Base-by-base conservation (phyloP, 202 grass and related monocot genomes). In the Cymbopogon flexuosus region DNA sequence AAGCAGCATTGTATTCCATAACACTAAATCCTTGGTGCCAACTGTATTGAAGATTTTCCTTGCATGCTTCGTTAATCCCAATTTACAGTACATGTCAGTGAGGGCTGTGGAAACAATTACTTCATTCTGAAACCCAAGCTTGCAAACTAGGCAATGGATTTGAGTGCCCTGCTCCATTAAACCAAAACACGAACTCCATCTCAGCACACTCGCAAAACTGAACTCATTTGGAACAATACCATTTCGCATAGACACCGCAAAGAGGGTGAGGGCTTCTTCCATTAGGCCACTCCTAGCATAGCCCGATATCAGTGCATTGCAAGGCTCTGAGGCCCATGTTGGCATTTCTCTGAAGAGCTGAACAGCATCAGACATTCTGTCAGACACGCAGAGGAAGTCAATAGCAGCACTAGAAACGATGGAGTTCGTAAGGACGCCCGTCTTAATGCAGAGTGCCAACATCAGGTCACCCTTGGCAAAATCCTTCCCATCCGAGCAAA, bases 71-170 rank as follows among this genome's bases (percentile, higher is more conserved):
- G 76, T 46, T 37, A 78, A 91, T 79, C 92, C 90, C 64, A 94
- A 91, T 72, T 98, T 98, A 76, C 76, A 83, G 78, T 98, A 98
- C 86, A 98, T 89, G 81, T 98, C 90, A 33, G 89, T 21, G 3
- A 98, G 90, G 66, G 88, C 88, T 51, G 79, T 93, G 40, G 90
- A 82, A 59, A 92, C 62, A 33, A 98, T 85, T 31, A 76, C 24
- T 84, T 97, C 90, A 57, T 88, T 54, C 58, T 86, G 84, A 30
- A 94, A 91, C 39, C 90, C 95, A n/a, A 62, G 86, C 84, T 94
- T 98, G 65, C 24, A 93, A 86, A 84, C 39, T 12, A 88, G 83
- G 39, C 79, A 87, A 85, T 98, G 95, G n/a, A 98, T 88, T 76
- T 98, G 88, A 34, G 87, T 85, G 30, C 90, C 90, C 47, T 88